phyloP scores from a whole-genome alignment of 257 asterid species.

The Fraxinus anomala region DNA sequence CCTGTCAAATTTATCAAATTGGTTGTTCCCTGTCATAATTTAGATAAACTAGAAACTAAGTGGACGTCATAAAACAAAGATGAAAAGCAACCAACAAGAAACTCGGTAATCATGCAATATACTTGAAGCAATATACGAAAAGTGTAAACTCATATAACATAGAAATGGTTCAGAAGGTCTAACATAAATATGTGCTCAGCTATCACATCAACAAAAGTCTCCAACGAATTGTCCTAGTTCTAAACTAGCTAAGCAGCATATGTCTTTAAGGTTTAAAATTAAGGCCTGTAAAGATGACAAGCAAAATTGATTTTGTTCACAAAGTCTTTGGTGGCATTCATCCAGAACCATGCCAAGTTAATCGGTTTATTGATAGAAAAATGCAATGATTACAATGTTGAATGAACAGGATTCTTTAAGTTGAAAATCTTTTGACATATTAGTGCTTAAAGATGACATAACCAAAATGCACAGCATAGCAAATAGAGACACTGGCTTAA shows the following conservation, averaged over 20 bases:
- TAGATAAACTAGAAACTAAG: neutral
- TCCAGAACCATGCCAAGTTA: neutral
- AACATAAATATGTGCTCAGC: neutral
- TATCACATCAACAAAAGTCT: neutral
- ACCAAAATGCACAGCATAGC: constrained; percentile 5
- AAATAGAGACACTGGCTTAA: constrained; percentile 12
- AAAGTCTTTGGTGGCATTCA: neutral
- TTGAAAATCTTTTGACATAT: neutral
- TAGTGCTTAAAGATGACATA: neutral
- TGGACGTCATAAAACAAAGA: neutral
- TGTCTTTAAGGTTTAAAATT: neutral
- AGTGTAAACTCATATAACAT: neutral
- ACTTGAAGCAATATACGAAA: neutral
- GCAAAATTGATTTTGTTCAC: neutral
- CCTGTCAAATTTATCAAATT: constrained; percentile 18
- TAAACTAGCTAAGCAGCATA: constrained; percentile 5
- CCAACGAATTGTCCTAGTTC: neutral
- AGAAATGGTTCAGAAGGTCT: neutral
- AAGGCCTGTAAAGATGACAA: constrained; percentile 6
- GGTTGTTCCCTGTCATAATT: neutral
- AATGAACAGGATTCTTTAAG: neutral
- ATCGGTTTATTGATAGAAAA: neutral
- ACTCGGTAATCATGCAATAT: constrained; percentile 2
- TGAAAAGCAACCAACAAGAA: neutral
- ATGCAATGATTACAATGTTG: neutral